Base-by-base conservation (phyloP, 176 grass and related monocot species). In the Zea mays region DNA sequence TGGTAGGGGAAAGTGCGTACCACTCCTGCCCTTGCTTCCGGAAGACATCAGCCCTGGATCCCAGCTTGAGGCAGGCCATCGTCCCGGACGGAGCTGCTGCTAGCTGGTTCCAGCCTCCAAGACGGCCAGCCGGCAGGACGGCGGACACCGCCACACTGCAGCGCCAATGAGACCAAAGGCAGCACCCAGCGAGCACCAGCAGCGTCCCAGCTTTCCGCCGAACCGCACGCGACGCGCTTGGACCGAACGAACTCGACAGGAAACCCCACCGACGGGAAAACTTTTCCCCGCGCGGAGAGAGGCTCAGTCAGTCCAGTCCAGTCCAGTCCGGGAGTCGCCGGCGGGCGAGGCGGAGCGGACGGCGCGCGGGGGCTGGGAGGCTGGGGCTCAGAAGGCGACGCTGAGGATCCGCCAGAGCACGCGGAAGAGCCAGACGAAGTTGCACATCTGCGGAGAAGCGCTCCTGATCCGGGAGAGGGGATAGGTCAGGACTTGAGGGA, bases 11-110 rank as follows among this genome's bases (percentile, higher is more conserved):
- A 77, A 73, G 76, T 69, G 60, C 82, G 17, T 97, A 97, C 90
- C 90, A 91, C 67, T 87, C 66, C 5, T 90, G 81, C 27, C 90
- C 90, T 90, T 89, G 81, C 67, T 83, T 90, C 85, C 62, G 88
- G 74, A 97, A 90, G 58, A 77, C 86, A 89, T 90, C 85, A 57
- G 83, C 51, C 57, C 85, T 93, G 40, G 93, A 88, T 81, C 90
- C 90, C 70, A 97, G 78, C 75, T 97, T 91, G 74, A 89, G 47
- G 73, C 70, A 87, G 58, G 88, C 86, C 90, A 93, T 93, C 83
- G 17, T 96, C 75, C 33, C 8, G 16, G 75, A 36, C 43, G 0
- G 5, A 44, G 65, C 17, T 6, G 80, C 52, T 41, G 72, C 40
- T 54, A 48, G 72, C 40, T 54, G 43, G 48, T 85, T 50, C 63